Evolutionary conservation across 2,329 filamentous ascomycete species (phyloP).

Genomic region (Aspergillus candidus): DNA sequence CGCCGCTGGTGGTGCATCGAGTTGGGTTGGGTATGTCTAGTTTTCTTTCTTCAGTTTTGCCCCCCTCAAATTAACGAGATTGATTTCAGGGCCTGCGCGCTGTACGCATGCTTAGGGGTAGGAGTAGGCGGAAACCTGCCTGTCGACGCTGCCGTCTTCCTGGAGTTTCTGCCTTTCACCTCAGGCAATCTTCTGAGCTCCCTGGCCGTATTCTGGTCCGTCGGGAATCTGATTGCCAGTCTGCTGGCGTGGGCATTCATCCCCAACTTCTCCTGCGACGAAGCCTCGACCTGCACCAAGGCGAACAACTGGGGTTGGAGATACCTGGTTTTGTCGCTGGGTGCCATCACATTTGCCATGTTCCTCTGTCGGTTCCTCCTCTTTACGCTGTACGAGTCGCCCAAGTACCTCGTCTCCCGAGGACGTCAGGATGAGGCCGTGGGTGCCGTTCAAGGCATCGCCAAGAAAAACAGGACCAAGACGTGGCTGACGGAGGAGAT

Average conservation of each 20-base stretch:
- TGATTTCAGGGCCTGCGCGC: constrained; percentile 45
- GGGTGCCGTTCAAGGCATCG: constrained; percentile 53
- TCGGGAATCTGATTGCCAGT: constrained; percentile 60
- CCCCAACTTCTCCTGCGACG: constrained; percentile 53
- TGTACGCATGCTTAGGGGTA: constrained; percentile 57
- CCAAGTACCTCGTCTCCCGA: constrained; percentile 70
- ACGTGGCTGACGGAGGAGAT: too few species aligned
- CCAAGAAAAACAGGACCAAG: too few species aligned
- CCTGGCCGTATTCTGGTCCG: constrained; percentile 74
- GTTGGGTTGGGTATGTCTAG: constrained; percentile 49
- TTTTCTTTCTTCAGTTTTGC: constrained; percentile 4
- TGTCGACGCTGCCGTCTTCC: constrained; percentile 72
- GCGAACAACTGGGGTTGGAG: constrained; percentile 65
- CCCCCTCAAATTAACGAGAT: constrained; percentile 3
- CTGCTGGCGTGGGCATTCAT: constrained; percentile 68
- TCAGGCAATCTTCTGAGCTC: constrained; percentile 65
- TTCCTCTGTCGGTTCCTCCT: constrained; percentile 70
- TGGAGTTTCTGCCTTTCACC: constrained; percentile 71
- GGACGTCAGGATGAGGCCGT: constrained; percentile 67
- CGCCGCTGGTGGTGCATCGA: constrained; percentile 60
- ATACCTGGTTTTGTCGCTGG: constrained; percentile 62
- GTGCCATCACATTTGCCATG: constrained; percentile 64
- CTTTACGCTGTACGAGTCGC: constrained; percentile 76
- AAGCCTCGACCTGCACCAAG: constrained; percentile 32
- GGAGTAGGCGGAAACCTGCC: constrained; percentile 72